phyloP scores from a whole-genome alignment of 306 rosid species.

The Aeschynomene evenia region DNA sequence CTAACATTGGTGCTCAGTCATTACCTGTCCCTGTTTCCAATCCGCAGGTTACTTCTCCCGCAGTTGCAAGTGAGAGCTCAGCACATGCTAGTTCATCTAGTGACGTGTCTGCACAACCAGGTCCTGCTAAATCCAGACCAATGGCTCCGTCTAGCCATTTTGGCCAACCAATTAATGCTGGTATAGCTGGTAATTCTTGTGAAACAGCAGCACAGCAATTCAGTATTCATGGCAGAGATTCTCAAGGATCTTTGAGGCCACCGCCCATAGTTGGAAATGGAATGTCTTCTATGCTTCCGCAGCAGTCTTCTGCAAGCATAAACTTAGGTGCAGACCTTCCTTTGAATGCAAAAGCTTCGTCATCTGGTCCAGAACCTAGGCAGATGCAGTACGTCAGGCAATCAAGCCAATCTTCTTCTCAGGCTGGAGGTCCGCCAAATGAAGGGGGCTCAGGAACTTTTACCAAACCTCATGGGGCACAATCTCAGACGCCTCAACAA shows the following conservation, averaged over 20 bases:
- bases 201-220: conserved; percentile 58
- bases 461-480: conserved; percentile 49
- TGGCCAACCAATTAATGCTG: conserved; percentile 50
- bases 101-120: conserved; percentile 67
- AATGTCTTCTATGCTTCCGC: conserved; percentile 62
- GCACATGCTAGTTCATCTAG: conserved; percentile 72
- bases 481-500: conserved; percentile 62
- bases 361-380: conserved; percentile 50
- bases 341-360: conserved; percentile 45
- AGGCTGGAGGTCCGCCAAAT: conserved; percentile 50
- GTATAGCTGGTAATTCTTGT: conserved; percentile 49
- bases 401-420: conserved; percentile 63
- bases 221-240: conserved; percentile 72
- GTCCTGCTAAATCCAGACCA: conserved; percentile 72
- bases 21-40: conserved; percentile 63
- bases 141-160: conserved; percentile 59
- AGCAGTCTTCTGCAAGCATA: conserved; percentile 54
- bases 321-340: conserved; percentile 59
- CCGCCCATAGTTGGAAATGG: conserved; percentile 58
- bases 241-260: conserved; percentile 64
- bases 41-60: conserved; percentile 73
- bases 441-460: conserved; percentile 58
- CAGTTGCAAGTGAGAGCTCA: conserved; percentile 67
- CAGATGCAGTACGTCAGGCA: conserved; percentile 63
- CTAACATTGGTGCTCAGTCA: conserved; percentile 60